phyloP scores from a whole-genome alignment of 2,329 filamentous ascomycete species.

The Calonectria honghensis region DNA sequence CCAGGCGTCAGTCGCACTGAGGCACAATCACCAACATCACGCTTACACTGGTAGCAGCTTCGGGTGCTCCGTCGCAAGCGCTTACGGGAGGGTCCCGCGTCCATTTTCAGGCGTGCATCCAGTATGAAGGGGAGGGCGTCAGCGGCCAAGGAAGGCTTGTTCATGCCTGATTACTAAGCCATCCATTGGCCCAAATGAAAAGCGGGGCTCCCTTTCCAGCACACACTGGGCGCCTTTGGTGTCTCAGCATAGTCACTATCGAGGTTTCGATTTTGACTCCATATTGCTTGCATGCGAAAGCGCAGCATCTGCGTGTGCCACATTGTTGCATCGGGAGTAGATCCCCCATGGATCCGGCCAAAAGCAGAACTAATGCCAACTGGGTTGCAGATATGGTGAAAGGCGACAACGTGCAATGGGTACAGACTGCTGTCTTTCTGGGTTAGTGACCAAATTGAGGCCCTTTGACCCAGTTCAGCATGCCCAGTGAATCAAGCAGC shows the following conservation, averaged over 20 bases:
- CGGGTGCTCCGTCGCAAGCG: slow-evolving; percentile 40
- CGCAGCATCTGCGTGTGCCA: background rate
- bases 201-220: background rate
- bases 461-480: background rate
- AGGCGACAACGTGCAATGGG: background rate
- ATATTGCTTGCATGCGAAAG: background rate
- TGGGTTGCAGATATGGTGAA: background rate
- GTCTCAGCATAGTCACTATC: background rate
- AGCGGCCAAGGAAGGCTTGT: background rate
- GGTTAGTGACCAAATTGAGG: background rate
- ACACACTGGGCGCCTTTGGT: background rate
- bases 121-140: background rate
- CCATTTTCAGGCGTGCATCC: slow-evolving; percentile 23
- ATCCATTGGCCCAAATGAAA: background rate
- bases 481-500: background rate
- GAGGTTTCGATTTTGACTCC: background rate
- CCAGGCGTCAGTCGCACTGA: background rate
- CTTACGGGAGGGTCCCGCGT: slow-evolving; percentile 37
- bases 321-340: background rate
- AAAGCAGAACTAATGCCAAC: background rate
- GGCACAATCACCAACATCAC: too few species aligned
- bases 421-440: background rate
- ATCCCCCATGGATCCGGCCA: background rate
- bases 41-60: slow-evolving; percentile 42
- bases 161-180: background rate